phyloP scores from a whole-genome alignment of 164 flowering plant species.

The Vitis cinerea region DNA sequence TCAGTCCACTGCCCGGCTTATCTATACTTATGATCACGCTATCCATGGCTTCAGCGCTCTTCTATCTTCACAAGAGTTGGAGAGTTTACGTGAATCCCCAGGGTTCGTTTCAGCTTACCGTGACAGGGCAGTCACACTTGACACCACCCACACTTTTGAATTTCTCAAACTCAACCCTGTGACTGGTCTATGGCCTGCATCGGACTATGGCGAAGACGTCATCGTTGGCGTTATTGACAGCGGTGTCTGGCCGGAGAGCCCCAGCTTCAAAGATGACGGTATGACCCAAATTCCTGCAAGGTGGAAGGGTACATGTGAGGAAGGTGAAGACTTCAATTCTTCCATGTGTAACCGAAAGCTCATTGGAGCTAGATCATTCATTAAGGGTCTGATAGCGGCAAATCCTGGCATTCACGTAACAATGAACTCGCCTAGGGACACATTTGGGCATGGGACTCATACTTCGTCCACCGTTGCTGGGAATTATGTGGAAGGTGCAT shows the following conservation, averaged over 20 bases:
- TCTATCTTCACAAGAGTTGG: constrained; percentile 26
- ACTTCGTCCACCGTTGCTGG: constrained; percentile 53
- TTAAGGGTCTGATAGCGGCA: constrained; percentile 24
- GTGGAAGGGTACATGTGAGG: constrained; percentile 24
- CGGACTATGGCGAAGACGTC: constrained; percentile 40
- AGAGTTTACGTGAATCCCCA: constrained; percentile 13
- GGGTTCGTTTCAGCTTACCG: constrained; percentile 32
- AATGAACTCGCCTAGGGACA: constrained; percentile 46
- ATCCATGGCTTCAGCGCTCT: constrained; percentile 52
- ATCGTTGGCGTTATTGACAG: constrained; percentile 49
- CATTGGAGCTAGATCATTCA: constrained; percentile 52
- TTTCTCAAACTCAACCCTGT: constrained; percentile 38
- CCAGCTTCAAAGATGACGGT: constrained; percentile 19
- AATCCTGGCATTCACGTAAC: constrained; percentile 9
- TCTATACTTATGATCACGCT: constrained; percentile 43
- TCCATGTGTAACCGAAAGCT: constrained; percentile 35
- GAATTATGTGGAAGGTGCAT: constrained; percentile 32
- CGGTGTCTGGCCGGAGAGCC: constrained; percentile 22
- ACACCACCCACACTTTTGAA: constrained; percentile 43
- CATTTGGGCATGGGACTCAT: constrained; percentile 57
- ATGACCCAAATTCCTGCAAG: constrained; percentile 19
- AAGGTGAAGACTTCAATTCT: constrained; percentile 12
- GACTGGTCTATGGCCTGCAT: constrained; percentile 46
- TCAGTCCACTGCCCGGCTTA: constrained; percentile 6
- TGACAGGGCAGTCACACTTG: constrained; percentile 17